Evolutionary conservation across 352 stramenopile species (phyloP).

Genomic region (Sclerospora graminicola): DNA sequence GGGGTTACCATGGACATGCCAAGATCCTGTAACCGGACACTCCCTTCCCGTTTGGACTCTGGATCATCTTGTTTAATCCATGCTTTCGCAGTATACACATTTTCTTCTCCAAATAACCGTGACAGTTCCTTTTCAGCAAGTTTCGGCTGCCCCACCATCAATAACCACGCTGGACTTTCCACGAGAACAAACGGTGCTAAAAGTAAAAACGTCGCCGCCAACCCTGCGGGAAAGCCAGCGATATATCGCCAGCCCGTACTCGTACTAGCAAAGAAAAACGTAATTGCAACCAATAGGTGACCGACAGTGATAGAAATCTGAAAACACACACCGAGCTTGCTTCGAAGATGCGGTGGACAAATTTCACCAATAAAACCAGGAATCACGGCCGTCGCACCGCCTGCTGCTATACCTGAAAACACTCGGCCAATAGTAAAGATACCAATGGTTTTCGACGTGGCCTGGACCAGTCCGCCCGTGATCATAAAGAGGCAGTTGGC

Average conservation of each 20-base stretch:
- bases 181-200: constrained; percentile 29
- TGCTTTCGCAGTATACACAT: constrained; percentile 17
- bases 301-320: constrained; percentile 42
- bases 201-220: constrained; percentile 23
- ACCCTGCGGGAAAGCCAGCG: constrained; percentile 26
- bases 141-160: constrained; percentile 14
- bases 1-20: constrained; percentile 15
- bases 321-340: constrained; percentile 25
- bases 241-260: constrained; percentile 44
- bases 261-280: constrained; percentile 44
- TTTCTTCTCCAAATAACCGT: constrained; percentile 21
- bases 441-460: constrained; percentile 10
- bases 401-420: constrained; percentile 36
- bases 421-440: constrained; percentile 33
- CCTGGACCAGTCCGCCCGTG: constrained; percentile 23
- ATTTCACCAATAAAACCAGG: constrained; percentile 42
- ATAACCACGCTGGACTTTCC: constrained; percentile 40
- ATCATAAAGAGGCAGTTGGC: constrained; percentile 39
- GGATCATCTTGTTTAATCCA: constrained; percentile 32
- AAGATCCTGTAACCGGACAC: constrained; percentile 15
- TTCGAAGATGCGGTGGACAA: constrained; percentile 27
- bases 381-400: constrained; percentile 22
- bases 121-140: constrained; percentile 20
- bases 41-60: constrained; percentile 11
- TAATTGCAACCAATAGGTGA: constrained; percentile 30